phyloP scores from a whole-genome alignment of 2,329 filamentous ascomycete species.

The Penicillium sp. region DNA sequence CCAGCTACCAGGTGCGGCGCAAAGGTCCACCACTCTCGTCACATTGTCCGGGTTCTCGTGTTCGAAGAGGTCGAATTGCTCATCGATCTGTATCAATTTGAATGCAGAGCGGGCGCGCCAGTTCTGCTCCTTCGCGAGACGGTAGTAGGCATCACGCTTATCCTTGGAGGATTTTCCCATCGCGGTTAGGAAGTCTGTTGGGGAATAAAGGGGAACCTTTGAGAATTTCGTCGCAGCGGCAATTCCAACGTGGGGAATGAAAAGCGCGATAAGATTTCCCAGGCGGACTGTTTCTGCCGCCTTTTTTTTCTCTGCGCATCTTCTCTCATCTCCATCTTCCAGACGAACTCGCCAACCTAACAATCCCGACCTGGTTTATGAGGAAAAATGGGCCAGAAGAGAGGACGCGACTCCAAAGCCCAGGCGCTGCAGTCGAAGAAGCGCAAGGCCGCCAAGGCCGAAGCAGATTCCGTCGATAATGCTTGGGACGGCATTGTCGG shows the following conservation, averaged over 20 bases:
- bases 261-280: slow-evolving; percentile 35
- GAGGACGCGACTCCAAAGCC: slow-evolving; percentile 34
- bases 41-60: slow-evolving; percentile 62
- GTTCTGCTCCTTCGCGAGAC: slow-evolving; percentile 96
- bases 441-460: slow-evolving; percentile 26
- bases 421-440: slow-evolving; percentile 34
- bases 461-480: slow-evolving; percentile 16
- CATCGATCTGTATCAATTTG: slow-evolving; percentile 93
- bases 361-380: not conserved
- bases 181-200: slow-evolving; percentile 1
- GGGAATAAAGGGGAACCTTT: not conserved
- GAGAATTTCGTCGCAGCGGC: slow-evolving; percentile 16
- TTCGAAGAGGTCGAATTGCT: slow-evolving; percentile 91
- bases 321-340: slow-evolving; percentile 9
- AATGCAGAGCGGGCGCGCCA: slow-evolving; percentile 96
- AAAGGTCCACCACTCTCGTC: slow-evolving; percentile 90
- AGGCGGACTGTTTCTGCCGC: slow-evolving; percentile 35
- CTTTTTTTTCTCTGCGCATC: slow-evolving; percentile 33
- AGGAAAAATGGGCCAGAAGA: slow-evolving; percentile 37
- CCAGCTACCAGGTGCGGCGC: slow-evolving; percentile 94
- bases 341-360: not conserved
- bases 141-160: slow-evolving; percentile 96
- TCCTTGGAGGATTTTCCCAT: slow-evolving; percentile 99
- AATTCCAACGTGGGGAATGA: slow-evolving; percentile 30
- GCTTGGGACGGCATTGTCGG: slow-evolving; percentile 31